Base-by-base conservation (phyloP, 768 basidiomycete genomes). In the Hortiboletus campestris region DNA sequence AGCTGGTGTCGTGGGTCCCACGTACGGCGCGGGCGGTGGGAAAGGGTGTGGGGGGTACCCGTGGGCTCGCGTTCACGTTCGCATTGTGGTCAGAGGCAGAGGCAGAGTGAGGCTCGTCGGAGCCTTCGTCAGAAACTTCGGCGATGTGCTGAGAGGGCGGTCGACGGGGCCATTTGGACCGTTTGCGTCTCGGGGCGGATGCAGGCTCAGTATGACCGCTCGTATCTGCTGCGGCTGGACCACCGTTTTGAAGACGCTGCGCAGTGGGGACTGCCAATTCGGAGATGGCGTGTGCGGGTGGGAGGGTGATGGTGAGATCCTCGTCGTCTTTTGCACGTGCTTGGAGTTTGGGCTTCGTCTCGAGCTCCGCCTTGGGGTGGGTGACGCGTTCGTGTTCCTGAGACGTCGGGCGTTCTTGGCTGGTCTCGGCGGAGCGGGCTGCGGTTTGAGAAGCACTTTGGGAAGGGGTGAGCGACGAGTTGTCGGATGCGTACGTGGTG, bases 401-500 rank as follows among this genome's bases (percentile, higher is more conserved):
- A 9, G 49, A 32, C 9, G 49, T 4, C 17, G 44, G 16, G 2
- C 38, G 58, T 49, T 66, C 60, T 22, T 65, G 62, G 34, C 49
- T 67, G 1, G 49, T 58, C 31, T 55, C 61, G 14, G 40, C 39
- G 43, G 52, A 76, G 60, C 25, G 54, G 7, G 49, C 42, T n/a
- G 56, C 64, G 0, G 46, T 63, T 69, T 90, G 86, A 17, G 88
- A 89, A 2, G 85, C 85, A 3, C 86, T 88, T 58, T 89, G 88
- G 7, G 88, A 89, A n/a, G 87, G 88, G 0, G 83, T 80, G 58
- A 89, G 73, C 2, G 86, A 88, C n/a, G 82, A 84, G 14, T 80
- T 66, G 66, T 85, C 83, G 51, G 84, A 83, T 5, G 74, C 66
- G 65, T 53, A 70, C 41, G 53, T 60, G 56, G 38, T 72, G 57